These are phyloP conservation scores for Malania oleifera DNA, from an alignment of 164 flowering plant genomes.

Conservation along the genomic window DNA sequence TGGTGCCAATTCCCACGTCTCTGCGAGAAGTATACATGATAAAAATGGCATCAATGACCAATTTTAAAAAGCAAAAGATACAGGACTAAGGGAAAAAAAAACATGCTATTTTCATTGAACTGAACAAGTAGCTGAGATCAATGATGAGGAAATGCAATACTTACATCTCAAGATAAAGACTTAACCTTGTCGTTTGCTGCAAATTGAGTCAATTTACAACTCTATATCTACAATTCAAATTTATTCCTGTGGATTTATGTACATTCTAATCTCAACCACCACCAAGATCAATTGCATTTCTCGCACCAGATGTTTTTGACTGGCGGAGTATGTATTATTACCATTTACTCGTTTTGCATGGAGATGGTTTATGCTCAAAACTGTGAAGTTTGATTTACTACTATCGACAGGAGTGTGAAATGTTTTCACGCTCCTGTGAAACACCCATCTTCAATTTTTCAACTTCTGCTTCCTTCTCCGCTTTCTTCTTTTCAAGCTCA, in stretches of 20 bases:
- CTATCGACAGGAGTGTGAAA: conserved; percentile 18
- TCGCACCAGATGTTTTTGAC: neutral
- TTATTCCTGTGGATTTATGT: neutral
- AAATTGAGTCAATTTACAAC: neutral
- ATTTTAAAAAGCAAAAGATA: too few relatives aligned
- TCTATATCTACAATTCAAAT: neutral
- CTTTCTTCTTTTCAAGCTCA: conserved; percentile 74
- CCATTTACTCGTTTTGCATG: neutral
- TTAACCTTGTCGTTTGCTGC: neutral
- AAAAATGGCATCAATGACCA: too few relatives aligned
- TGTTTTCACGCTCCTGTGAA: conserved; percentile 23
- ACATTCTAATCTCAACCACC: neutral
- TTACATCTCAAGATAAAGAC: neutral
- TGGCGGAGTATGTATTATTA: neutral
- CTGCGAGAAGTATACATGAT: too few relatives aligned
- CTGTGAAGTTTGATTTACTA: conserved; percentile 12
- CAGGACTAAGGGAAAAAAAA: neutral
- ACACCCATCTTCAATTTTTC: conserved; percentile 39
- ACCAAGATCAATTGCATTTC: neutral
- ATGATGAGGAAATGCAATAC: neutral
- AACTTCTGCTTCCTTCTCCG: conserved; percentile 55
- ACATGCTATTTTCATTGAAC: too few relatives aligned
- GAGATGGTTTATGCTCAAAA: neutral
- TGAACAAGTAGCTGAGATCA: neutral
- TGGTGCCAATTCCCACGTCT: too few relatives aligned